phyloP scores from a whole-genome alignment of 352 stramenopile genomes.

The Phytophthora cactorum region DNA sequence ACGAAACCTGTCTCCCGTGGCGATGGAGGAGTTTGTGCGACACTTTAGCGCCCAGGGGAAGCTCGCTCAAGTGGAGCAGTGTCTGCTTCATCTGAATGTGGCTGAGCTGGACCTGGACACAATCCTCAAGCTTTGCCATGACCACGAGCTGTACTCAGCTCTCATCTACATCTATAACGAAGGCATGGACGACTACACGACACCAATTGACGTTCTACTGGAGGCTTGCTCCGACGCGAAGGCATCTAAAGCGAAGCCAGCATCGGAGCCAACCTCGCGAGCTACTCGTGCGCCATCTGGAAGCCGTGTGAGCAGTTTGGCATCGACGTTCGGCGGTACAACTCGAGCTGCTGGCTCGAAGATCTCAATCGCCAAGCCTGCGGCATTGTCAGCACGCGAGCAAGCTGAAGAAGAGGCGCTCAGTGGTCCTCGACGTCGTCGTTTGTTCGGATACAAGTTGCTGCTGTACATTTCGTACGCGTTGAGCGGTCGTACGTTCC shows the following conservation, averaged over 20 bases:
- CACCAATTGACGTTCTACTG: constrained; percentile 91
- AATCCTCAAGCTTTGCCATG: constrained; percentile 92
- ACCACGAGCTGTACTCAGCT: constrained; percentile 93
- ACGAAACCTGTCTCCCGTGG: constrained; percentile 90
- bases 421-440: constrained; percentile 60
- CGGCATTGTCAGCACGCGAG: constrained; percentile 34
- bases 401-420: constrained; percentile 54
- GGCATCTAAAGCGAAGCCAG: constrained; percentile 33
- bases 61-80: constrained; percentile 91
- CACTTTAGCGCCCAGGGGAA: constrained; percentile 92
- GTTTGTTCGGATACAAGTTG: constrained; percentile 86
- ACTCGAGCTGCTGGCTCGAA: constrained; percentile 41
- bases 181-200: constrained; percentile 92
- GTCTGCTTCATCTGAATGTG: constrained; percentile 94
- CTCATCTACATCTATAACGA: constrained; percentile 96
- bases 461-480: constrained; percentile 93
- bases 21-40: constrained; percentile 94
- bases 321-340: constrained; percentile 70
- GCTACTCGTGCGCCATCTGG: constrained; percentile 39
- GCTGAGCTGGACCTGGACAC: constrained; percentile 94
- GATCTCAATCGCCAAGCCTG: constrained; percentile 39
- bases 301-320: constrained; percentile 64
- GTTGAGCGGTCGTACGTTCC: constrained; percentile 91
- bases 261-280: constrained; percentile 20
- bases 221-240: constrained; percentile 73